Base-by-base conservation (phyloP, 129 eudicot genomes). In the Erigeron canadensis region DNA sequence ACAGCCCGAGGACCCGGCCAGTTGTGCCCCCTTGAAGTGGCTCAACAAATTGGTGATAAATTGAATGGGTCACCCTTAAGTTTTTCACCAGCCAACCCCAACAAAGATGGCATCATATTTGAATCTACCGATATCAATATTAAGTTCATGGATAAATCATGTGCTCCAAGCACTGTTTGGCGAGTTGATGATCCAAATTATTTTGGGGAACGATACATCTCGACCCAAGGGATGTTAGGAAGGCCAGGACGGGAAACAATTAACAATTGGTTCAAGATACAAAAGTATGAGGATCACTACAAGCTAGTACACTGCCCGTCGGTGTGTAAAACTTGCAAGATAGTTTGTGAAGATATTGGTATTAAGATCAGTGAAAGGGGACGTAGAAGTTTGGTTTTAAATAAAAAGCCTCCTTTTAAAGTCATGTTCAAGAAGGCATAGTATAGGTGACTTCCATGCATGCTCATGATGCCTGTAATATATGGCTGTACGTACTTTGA, bases 61-160 rank as follows among this genome's bases (percentile, higher is more conserved):
- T 16, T 22, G 39, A n/a, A 58, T 58, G 82, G 78, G 37, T 6
- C 42, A 64, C 78, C 77, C 45, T 65, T 81, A 19, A 72, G 46
- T 23, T 83, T 83, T 65, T 34, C 66, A 17, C 76, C 75, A 0
- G 82, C 86, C 0, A 84, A 79, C 4, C 41, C 63, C 11, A 58
- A 23, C 51, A 80, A 79, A 45, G 70, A 77, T 40, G 81, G 84
- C 12, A 81, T 79, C 4, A 69, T 87, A 17, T 70, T 69, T 9
- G 71, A 75, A 17, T 82, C 85, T 0, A 72, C 73, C 8, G 93
- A 87, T 72, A 71, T 82, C n/a, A 85, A 84, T 57, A 53, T 84
- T 65, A 70, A 66, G 76, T 80, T 87, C 23, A 16, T 41, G 0
- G 75, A 74, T 16, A 48, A 68, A 4, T 11, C 48, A 1, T 82